Evolutionary conservation across 2,329 filamentous ascomycete species (phyloP), one percentile per base, ranked within the genome.

Genomic region (Rhinocladiella mackenziei): DNA sequence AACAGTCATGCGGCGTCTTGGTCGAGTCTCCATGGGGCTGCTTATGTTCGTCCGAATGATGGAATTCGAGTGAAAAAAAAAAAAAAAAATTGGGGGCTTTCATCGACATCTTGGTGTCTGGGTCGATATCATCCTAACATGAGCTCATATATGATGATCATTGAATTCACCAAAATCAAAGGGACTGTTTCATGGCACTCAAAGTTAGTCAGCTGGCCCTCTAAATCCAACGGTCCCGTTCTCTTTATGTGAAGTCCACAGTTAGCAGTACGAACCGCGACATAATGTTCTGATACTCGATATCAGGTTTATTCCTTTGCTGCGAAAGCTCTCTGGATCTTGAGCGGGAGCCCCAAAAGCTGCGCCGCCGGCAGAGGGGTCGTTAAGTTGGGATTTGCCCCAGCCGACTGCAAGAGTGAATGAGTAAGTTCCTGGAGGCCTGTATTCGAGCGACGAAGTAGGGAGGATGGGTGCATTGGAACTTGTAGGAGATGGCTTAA

Each of bases 271-370:
- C 50, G 26, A 23, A 53, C 50, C 35, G 23, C 34, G 49, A 48
- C 45, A 35, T 38, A 45, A 30, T 39, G 41, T 45, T 15, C 37
- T 33, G 11, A 37, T 45, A 60, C 86, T 92, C 25, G 86, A 86
- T 56, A 97, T 92, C 60, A 97, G 69, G 64, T 94, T 89, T 59
- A 96, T 83, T 30, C 89, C 75, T 66, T 92, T 92, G 39, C 83
- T 83, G 67, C 92, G 91, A 59, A 94, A 76, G 66, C 86, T 89
- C 54, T 81, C 77, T 56, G 86, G 85, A 57, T 86, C 78, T 55
- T 75, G 72, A 60, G 29, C 36, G 60, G 75, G 69, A 55, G 81
- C 71, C 58, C 89, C 88, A 64, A 95, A 95, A n/a, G n/a, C n/a
- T 29, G 82, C 81, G 1, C 86, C 83, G 56, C 95, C 88, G 57